These are phyloP conservation scores for Alternaria rosae DNA, from an alignment of 2,329 filamentous ascomycete species.

Conservation along the genomic window DNA sequence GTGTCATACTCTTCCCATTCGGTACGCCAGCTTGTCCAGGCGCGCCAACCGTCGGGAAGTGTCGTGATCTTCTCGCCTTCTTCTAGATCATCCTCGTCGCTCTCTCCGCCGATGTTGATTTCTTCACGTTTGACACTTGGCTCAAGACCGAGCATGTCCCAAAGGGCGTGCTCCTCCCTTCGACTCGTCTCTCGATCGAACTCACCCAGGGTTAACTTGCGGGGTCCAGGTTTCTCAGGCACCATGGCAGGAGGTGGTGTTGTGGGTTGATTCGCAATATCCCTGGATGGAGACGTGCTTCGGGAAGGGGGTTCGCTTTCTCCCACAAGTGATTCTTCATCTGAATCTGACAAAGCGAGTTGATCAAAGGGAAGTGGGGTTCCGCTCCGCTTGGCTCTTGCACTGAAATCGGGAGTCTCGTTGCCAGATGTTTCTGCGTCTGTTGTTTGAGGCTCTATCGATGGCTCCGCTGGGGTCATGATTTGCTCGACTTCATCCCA, in stretches of 20 bases:
- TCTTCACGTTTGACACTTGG: constrained; percentile 20
- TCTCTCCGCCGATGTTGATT: constrained; percentile 35
- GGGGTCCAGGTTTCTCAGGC: not conserved
- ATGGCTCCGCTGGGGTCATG: constrained; percentile 17
- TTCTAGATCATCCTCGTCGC: constrained; percentile 7
- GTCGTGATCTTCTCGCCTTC: constrained; percentile 36
- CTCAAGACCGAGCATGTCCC: constrained; percentile 51
- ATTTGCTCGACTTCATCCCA: constrained; percentile 52
- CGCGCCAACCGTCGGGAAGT: constrained; percentile 58
- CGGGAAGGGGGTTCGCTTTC: not conserved
- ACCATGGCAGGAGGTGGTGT: constrained; percentile 4
- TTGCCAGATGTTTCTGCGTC: constrained; percentile 35
- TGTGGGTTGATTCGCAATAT: constrained; percentile 6
- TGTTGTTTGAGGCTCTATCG: constrained; percentile 37
- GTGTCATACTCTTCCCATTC: constrained; percentile 57
- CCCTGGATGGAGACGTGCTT: not conserved
- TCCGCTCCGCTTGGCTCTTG: constrained; percentile 32
- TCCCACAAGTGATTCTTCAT: constrained; percentile 10
- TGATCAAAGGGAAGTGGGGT: constrained; percentile 37
- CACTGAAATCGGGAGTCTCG: constrained; percentile 22
- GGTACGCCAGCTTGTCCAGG: constrained; percentile 54
- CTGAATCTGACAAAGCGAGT: constrained; percentile 19
- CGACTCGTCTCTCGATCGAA: constrained; percentile 57
- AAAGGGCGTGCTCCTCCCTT: constrained; percentile 56
- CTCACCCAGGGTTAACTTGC: constrained; percentile 42